Conservation (phyloP, 305 asterid genomes). For the Fraxinus ornus region DNA sequence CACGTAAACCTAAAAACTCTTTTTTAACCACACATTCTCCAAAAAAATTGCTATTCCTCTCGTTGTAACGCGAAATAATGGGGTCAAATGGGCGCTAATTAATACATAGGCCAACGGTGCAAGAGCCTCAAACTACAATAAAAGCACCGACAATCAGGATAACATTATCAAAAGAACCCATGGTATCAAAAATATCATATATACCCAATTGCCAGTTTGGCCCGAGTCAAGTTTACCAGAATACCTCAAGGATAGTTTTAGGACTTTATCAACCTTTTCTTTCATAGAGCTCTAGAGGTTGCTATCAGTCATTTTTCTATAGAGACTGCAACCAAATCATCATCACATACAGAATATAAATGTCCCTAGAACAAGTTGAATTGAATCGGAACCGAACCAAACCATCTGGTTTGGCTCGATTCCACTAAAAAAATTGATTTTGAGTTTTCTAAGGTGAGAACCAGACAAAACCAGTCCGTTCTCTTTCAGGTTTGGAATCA, state of each 20-base stretch:
- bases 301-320: not conserved
- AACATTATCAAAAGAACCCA: not conserved
- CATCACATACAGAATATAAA: not conserved
- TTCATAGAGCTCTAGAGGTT: not conserved
- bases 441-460: not conserved
- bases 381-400: not conserved
- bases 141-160: not conserved
- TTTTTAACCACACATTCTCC: too few relatives aligned
- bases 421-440: not conserved
- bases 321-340: not conserved
- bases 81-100: not conserved
- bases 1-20: too few relatives aligned
- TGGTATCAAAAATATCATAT: not conserved
- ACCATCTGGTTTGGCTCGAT: not conserved
- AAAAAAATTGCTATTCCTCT: too few relatives aligned
- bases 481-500: not conserved
- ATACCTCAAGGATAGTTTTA: not conserved
- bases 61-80: too few relatives aligned
- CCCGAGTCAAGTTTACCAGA: not conserved
- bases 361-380: not conserved
- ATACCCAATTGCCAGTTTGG: not conserved
- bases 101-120: not conserved
- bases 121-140: not conserved
- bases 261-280: not conserved
- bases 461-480: not conserved